Base-by-base conservation (phyloP, 257 asterid species). In the Eucommia ulmoides region DNA sequence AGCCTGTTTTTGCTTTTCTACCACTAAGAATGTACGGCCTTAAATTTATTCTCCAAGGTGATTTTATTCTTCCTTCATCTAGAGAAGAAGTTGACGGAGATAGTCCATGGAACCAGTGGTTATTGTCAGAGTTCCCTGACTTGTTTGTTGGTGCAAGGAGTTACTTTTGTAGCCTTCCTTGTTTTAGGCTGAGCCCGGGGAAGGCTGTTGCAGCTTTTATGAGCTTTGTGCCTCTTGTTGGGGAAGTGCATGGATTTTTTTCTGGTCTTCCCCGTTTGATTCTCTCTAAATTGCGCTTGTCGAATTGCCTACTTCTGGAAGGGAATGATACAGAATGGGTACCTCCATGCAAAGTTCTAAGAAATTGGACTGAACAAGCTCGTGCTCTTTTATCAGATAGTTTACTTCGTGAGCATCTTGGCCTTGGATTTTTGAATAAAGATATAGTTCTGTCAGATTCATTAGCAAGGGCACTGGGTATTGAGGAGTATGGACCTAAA, bases 51-150 rank as follows among this genome's bases (percentile, higher is more conserved):
- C 70, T 91, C 60, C 98, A 91, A 71, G 98, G 96, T 57, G 95
- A 91, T 74, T 91, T 91, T 75, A 77, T 76, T 66, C 73, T 91
- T 77, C 96, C 98, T 51, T 91, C 98, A 26, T 91, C 98, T 33
- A 78, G 98, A 65, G 98, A 91, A 74, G 98, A 86, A 71, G 94
- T 91, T 73, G 98, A 91, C 64, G 83, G 77, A 41, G 72, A 78
- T 66, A 91, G 93, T 67, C 88, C 94, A 14, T 91, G 94, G 98
- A 91, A 91, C 71, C 98, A 91, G 65, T 86, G 94, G 94, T 68
- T 91, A 70, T 70, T 85, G 38, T 80, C 93, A 19, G 87, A 85
- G 64, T 77, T 85, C 54, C 98, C 98, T 41, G 71, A 69, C 64
- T 73, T 91, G 66, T 91, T 91, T 75, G 78, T 85, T 57, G 54